Base-by-base conservation (phyloP, 164 flowering plant genomes). In the Liquidambar formosana region DNA sequence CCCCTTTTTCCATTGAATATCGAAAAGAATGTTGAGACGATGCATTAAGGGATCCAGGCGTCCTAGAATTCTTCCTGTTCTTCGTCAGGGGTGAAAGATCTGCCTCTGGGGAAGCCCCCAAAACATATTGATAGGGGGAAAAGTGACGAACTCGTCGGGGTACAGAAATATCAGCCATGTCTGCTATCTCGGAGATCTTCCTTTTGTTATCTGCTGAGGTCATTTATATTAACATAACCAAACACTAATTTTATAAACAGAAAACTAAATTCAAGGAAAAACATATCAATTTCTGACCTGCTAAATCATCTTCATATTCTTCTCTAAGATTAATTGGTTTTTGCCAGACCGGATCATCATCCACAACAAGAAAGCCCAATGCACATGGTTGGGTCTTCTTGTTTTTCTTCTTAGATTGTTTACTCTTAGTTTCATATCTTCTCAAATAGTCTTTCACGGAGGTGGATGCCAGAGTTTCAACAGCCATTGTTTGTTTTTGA, bases 331-430 rank as follows among this genome's bases (percentile, higher is more conserved):
- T 71, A 1, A 88, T 79, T 0, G 91, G 89, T 71, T 88, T 90
- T 43, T 87, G 89, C 99, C 99, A 94, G 11, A 81, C 78, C 12
- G 99, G 99, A 70, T 94, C 97, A 79, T 84, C 95, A 73, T 94
- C 97, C 16, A 94, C 93, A 11, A 94, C 84, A 10, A 80, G 72
- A 61, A 94, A 86, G 8, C 88, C 86, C 0, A 33, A 26, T 0
- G 70, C 70, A 53, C 47, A 78, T 8, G 78, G 69, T 61, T 71
- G 77, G 18, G 75, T 26, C 61, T 77, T 79, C 68, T n/a, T 76
- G 68, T 78, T 84, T 61, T 70, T 84, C 77, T 75, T 77, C 67
- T 74, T 77, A 23, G 78, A 79, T 45, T 69, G 80, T 67, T 67
- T 73, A 46, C 1, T 45, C 10, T 67, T 77, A 49, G 63, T 84